These are phyloP conservation scores for Adiantum capillusveneris DNA, from an alignment of 75 land plant species.

Conservation along the genomic window DNA sequence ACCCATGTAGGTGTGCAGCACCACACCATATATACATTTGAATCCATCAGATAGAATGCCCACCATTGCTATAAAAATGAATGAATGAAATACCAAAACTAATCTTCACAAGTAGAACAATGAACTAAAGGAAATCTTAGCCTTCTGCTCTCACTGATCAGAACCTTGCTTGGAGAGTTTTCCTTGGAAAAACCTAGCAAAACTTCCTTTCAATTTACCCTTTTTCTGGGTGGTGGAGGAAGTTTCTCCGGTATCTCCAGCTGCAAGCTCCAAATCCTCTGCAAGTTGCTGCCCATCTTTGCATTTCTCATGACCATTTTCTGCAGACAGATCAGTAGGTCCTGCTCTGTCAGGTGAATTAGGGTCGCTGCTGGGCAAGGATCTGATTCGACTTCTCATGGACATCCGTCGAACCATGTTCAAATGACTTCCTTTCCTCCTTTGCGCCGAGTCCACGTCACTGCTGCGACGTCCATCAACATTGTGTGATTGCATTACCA, in stretches of 20 bases:
- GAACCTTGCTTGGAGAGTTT: background rate
- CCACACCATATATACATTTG: too few species aligned
- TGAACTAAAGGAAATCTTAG: too few species aligned
- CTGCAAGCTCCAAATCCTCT: background rate
- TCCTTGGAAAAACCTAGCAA: constrained; percentile 5
- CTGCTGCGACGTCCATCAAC: constrained; percentile 1
- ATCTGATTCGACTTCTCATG: constrained; percentile 1
- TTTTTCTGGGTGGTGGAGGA: background rate
- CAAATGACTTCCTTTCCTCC: background rate
- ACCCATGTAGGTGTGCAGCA: too few species aligned
- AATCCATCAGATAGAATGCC: too few species aligned
- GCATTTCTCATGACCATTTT: background rate
- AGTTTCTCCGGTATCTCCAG: background rate
- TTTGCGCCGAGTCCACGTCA: background rate
- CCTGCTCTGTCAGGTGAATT: background rate
- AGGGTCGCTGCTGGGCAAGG: constrained; percentile 2
- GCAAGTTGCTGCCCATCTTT: background rate
- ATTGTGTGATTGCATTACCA: too few species aligned
- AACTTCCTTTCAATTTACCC: background rate
- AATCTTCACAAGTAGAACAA: too few species aligned
- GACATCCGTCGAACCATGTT: constrained; percentile 2
- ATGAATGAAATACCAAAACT: too few species aligned
- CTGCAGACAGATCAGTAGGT: background rate
- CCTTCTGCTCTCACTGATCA: too few species aligned
- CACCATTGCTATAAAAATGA: too few species aligned